Percentiles rank a stretch among this genome's conserved stretches.
phyloP scores from a whole-genome alignment of 2,329 filamentous ascomycete genomes.

The Exophiala dermatitidis region DNA sequence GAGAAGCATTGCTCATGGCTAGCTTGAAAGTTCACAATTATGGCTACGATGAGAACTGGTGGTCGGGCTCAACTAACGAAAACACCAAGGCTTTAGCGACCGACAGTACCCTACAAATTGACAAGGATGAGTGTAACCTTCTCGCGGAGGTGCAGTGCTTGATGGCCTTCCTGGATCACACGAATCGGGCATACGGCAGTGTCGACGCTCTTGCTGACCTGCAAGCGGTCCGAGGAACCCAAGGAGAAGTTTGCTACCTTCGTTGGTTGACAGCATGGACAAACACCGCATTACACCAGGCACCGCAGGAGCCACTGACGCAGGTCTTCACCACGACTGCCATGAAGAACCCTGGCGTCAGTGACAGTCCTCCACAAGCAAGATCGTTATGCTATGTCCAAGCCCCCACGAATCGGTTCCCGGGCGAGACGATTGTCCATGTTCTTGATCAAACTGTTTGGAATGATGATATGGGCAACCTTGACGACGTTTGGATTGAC shows the following conservation, averaged over 20 bases:
- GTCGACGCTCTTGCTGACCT: constrained; percentile 44
- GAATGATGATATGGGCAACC: constrained; percentile 35
- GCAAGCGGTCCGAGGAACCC: constrained; percentile 34
- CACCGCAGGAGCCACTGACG: constrained; percentile 37
- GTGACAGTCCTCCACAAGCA: constrained; percentile 26
- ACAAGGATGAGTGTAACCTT: constrained; percentile 38
- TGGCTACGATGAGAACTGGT: constrained; percentile 53
- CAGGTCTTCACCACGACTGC: constrained; percentile 44
- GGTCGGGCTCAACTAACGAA: constrained; percentile 50
- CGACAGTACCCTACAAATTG: constrained; percentile 30
- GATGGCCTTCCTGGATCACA: constrained; percentile 54
- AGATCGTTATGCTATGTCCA: constrained; percentile 37
- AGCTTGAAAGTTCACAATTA: constrained; percentile 44
- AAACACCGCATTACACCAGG: constrained; percentile 38
- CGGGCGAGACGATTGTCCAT: constrained; percentile 46
- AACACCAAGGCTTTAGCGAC: constrained; percentile 46
- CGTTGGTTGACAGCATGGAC: constrained; percentile 48
- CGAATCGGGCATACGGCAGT: constrained; percentile 53
- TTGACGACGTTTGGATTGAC: constrained; percentile 44
- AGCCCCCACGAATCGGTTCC: constrained; percentile 33
- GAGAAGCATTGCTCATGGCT: constrained; percentile 50
- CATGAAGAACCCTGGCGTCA: constrained; percentile 30
- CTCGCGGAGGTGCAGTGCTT: constrained; percentile 54
- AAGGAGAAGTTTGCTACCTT: constrained; percentile 28
- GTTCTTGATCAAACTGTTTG: constrained; percentile 48